Conservation (phyloP, 2,329 filamentous ascomycete species). For the Fusarium sp. region DNA sequence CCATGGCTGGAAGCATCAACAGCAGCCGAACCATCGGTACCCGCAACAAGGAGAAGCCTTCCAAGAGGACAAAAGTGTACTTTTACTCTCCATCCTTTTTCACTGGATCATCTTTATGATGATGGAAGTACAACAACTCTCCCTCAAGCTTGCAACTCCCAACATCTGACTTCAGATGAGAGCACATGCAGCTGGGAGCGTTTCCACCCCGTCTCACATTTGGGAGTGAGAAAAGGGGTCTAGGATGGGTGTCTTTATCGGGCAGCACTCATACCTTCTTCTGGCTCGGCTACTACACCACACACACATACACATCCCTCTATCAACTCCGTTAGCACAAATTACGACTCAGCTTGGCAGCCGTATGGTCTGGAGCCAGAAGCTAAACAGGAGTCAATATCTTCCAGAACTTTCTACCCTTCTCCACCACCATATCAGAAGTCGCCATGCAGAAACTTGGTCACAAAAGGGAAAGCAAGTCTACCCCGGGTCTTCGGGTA, state of each 20-base stretch:
- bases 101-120: neutral
- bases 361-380: neutral
- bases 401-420: neutral
- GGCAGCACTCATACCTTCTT: neutral
- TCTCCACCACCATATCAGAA: neutral
- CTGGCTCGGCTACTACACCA: neutral
- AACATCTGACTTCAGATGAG: neutral
- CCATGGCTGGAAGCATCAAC: neutral
- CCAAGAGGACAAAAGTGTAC: neutral
- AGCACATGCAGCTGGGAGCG: neutral
- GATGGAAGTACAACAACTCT: neutral
- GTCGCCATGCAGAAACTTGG: neutral
- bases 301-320: too few relatives aligned
- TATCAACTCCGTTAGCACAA: neutral
- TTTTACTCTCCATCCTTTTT: neutral
- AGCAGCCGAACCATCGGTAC: neutral
- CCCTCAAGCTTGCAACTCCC: neutral
- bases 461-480: neutral
- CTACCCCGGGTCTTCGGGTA: accelerated
- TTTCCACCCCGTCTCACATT: neutral
- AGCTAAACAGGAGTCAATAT: neutral
- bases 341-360: neutral
- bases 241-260: neutral
- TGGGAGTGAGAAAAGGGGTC: neutral
- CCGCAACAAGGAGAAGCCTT: neutral